phyloP scores from a whole-genome alignment of 805 yeast species.

The Ogataea corticis region DNA sequence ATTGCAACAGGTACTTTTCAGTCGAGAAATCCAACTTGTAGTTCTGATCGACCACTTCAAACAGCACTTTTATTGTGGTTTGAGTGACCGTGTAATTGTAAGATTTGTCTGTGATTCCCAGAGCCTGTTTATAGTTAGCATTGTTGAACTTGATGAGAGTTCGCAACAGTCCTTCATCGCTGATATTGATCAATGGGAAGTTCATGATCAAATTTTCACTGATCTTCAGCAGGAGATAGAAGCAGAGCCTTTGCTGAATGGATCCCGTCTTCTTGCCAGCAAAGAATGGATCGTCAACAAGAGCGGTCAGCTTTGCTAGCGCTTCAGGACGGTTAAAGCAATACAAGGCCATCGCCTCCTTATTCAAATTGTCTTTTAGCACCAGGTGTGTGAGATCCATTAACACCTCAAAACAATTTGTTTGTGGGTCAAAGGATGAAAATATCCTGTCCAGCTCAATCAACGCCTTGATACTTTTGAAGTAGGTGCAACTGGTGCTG shows the following conservation, averaged over 20 bases:
- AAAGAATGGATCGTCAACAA: slow-evolving; percentile 15
- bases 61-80: slow-evolving; percentile 26
- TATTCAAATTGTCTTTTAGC: slow-evolving; percentile 18
- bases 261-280: slow-evolving; percentile 23
- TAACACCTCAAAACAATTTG: slow-evolving; percentile 4
- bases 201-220: slow-evolving; percentile 16
- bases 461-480: slow-evolving; percentile 9
- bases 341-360: slow-evolving; percentile 19
- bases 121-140: slow-evolving; percentile 17
- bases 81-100: slow-evolving; percentile 15
- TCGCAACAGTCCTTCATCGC: slow-evolving; percentile 12
- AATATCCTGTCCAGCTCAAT: slow-evolving; percentile 8
- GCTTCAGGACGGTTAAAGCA: slow-evolving; percentile 17
- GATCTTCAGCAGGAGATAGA: slow-evolving; percentile 26
- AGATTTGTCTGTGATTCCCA: slow-evolving; percentile 22
- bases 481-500: slow-evolving; percentile 5
- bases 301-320: slow-evolving; percentile 22
- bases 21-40: slow-evolving; percentile 24
- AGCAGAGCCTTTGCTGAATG: slow-evolving; percentile 23
- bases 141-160: slow-evolving; percentile 23
- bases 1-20: slow-evolving; percentile 25
- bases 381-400: slow-evolving; percentile 4
- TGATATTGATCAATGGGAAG: slow-evolving; percentile 13
- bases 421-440: neutral
- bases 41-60: slow-evolving; percentile 36